Percentiles rank a stretch among this genome's conserved stretches.
Evolutionary conservation across 768 basidiomycete species (phyloP).

Genomic region (Psilocybe azurescens): DNA sequence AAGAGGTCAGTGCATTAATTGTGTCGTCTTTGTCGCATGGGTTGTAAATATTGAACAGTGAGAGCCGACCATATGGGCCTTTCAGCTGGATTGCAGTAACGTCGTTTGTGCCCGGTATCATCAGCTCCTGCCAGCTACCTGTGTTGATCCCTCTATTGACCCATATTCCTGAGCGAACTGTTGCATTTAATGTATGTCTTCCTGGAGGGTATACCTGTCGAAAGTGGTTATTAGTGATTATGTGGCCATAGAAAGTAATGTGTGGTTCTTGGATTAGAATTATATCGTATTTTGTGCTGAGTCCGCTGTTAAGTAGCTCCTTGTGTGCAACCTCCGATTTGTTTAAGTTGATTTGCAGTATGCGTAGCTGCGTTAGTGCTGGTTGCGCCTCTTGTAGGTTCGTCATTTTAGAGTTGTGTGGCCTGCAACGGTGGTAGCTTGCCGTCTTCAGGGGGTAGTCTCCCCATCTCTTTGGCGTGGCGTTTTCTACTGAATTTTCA

Average conservation of each 20-base stretch:
- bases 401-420: background rate
- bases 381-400: background rate
- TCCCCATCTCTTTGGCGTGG: too few relatives aligned
- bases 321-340: conserved; percentile 15
- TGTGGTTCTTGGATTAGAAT: conserved; percentile 23
- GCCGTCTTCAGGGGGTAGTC: too few relatives aligned
- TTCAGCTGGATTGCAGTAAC: conserved; percentile 30
- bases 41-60: background rate
- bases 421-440: too few relatives aligned
- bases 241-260: background rate
- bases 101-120: conserved; percentile 25
- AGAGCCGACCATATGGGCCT: conserved; percentile 17
- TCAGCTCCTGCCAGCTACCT: conserved; percentile 23
- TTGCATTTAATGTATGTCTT: background rate
- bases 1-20: too few relatives aligned
- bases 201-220: background rate
- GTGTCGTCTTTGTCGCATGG: too few relatives aligned
- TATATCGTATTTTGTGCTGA: conserved; percentile 8
- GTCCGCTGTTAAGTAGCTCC: conserved; percentile 13
- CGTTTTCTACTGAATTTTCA: too few relatives aligned
- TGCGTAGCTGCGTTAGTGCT: background rate
- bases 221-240: background rate
- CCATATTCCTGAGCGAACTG: background rate
- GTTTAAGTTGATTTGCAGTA: conserved; percentile 20
- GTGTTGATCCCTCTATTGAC: conserved; percentile 12